Evolutionary conservation across 331 rosid species (phyloP).

Genomic region (Quercus tomentella): DNA sequence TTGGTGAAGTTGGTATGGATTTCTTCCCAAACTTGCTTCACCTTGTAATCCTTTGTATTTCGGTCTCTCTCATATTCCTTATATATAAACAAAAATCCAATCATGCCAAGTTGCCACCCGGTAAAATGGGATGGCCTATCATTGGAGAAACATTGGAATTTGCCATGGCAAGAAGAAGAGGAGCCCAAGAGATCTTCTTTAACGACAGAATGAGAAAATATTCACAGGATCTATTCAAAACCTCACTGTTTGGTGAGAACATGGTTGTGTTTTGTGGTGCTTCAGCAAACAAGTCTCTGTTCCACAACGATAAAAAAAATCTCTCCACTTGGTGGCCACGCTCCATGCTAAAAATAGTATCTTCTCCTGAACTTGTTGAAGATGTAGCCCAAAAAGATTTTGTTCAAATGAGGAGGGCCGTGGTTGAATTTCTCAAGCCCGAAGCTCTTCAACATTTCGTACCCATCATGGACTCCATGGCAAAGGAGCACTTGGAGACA

Average conservation of each 20-base stretch:
- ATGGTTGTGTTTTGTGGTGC: neutral
- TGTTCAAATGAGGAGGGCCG: neutral
- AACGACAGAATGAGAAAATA: neutral
- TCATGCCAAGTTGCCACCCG: neutral
- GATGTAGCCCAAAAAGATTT: neutral
- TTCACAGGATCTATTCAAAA: neutral
- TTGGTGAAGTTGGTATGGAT: neutral
- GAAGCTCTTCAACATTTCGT: neutral
- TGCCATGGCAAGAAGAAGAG: neutral
- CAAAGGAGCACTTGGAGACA: neutral
- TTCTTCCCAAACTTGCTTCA: neutral
- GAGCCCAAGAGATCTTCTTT: neutral
- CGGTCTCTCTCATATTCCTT: neutral
- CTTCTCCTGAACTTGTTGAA: neutral
- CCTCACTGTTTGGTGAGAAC: neutral
- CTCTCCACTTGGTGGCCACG: neutral
- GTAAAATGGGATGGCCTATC: neutral
- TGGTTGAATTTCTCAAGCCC: neutral
- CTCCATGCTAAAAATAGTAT: neutral
- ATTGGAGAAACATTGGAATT: neutral
- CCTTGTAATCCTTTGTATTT: neutral
- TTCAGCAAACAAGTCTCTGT: neutral
- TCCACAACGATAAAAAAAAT: neutral
- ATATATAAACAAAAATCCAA: neutral
- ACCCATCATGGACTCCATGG: neutral